These are phyloP conservation scores for Bipolaris victoriae DNA, from an alignment of 2,329 filamentous ascomycete genomes.

Conservation along the genomic window DNA sequence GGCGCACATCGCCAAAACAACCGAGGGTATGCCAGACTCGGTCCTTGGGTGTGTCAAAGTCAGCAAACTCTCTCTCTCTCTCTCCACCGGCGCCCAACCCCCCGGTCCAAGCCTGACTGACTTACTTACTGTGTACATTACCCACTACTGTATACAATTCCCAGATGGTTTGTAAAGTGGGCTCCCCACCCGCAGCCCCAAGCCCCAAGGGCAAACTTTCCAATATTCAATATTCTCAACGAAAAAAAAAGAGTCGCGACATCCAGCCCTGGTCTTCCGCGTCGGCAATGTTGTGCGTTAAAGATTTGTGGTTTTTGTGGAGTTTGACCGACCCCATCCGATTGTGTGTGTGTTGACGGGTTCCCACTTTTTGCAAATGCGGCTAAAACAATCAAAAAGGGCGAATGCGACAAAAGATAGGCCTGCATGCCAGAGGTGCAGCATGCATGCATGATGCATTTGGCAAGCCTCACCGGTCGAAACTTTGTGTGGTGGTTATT, in stretches of 20 bases:
- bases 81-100: neutral
- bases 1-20: neutral
- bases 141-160: too few species aligned
- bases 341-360: constrained; percentile 19
- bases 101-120: neutral
- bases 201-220: too few species aligned
- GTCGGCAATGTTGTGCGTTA: constrained; percentile 12
- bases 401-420: neutral
- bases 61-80: neutral
- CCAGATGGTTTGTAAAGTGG: too few species aligned
- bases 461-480: constrained; percentile 34
- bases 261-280: neutral
- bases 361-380: constrained; percentile 3
- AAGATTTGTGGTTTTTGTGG: constrained; percentile 16
- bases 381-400: neutral
- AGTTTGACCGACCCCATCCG: constrained; percentile 30
- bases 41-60: constrained; percentile 1
- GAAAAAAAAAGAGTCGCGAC: neutral
- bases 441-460: constrained; percentile 24
- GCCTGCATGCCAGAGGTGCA: constrained; percentile 15
- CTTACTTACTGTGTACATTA: too few species aligned
- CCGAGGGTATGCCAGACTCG: constrained; percentile 7
- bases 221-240: neutral
- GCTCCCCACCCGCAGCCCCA: too few species aligned
- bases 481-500: neutral